Evolutionary conservation across 495 filamentous ascomycete species (phyloP).

Genomic region (Glutinoglossum americanum): DNA sequence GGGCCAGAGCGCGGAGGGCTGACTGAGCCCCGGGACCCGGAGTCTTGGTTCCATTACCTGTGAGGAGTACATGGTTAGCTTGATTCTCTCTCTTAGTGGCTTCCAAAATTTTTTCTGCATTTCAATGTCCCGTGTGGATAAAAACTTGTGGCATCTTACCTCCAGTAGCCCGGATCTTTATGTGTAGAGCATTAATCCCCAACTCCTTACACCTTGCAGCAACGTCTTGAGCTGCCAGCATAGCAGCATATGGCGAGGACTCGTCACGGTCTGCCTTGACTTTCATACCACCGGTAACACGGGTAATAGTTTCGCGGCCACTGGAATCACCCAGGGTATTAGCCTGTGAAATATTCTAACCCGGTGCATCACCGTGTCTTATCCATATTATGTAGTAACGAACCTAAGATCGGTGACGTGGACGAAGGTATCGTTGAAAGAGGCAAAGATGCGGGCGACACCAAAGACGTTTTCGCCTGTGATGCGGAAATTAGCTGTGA

Average conservation of each 20-base stretch:
- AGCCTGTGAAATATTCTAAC: slow-evolving; percentile 23
- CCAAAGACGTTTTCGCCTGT: slow-evolving; percentile 94
- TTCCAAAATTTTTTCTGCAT: too few species aligned
- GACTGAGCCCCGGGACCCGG: slow-evolving; percentile 96
- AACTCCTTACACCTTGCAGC: slow-evolving; percentile 96
- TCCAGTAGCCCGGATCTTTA: slow-evolving; percentile 99
- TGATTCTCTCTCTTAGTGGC: background rate
- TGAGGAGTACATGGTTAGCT: background rate
- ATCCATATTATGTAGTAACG: slow-evolving; percentile 21
- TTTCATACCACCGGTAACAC: slow-evolving; percentile 99
- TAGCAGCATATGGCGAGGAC: slow-evolving; percentile 97
- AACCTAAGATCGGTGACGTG: slow-evolving; percentile 98
- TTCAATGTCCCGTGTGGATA: background rate
- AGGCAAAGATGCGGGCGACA: slow-evolving; percentile 97
- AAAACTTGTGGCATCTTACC: slow-evolving; percentile 28
- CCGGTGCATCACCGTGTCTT: slow-evolving; percentile 7
- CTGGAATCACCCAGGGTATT: slow-evolving; percentile 51
- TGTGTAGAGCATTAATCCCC: slow-evolving; percentile 95
- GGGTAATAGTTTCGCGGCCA: slow-evolving; percentile 98
- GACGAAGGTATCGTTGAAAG: slow-evolving; percentile 97
- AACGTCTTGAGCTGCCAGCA: slow-evolving; percentile 96
- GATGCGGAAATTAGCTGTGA: background rate
- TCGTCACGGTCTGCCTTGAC: slow-evolving; percentile 99
- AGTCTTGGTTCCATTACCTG: slow-evolving; percentile 98
- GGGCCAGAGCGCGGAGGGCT: slow-evolving; percentile 92